Conservation (phyloP, 2,329 filamentous ascomycete genomes). For the Neurospora crassa region DNA sequence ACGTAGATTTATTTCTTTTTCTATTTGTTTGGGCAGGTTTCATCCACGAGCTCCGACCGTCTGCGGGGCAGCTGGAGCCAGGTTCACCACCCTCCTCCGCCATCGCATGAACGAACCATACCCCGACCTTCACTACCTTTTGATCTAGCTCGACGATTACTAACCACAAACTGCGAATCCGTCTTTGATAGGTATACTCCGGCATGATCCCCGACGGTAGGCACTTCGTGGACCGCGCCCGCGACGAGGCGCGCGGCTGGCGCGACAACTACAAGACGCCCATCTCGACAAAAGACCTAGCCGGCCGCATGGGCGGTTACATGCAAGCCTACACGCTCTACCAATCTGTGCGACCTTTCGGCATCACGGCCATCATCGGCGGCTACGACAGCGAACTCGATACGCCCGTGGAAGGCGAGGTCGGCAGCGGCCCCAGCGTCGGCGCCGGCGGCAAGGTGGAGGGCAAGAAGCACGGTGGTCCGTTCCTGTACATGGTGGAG, state of each 20-base stretch:
- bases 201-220: constrained; percentile 91
- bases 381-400: constrained; percentile 89
- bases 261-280: constrained; percentile 89
- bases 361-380: constrained; percentile 87
- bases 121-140: neutral
- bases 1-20: neutral
- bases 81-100: neutral
- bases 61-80: neutral
- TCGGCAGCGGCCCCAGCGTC: constrained; percentile 67
- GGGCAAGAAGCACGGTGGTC: constrained; percentile 72
- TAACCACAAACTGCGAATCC: neutral
- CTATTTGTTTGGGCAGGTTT: neutral
- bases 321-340: constrained; percentile 97
- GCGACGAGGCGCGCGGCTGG: constrained; percentile 89
- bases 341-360: constrained; percentile 91
- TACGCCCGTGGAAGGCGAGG: constrained; percentile 78
- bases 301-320: constrained; percentile 89
- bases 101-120: neutral
- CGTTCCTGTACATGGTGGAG: constrained; percentile 97
- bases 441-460: constrained; percentile 76
- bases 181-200: constrained; percentile 65
- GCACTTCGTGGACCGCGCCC: constrained; percentile 88
- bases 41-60: neutral
- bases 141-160: neutral
- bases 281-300: constrained; percentile 80